Conservation (phyloP, 257 asterid species). For the Solanum okadae region DNA sequence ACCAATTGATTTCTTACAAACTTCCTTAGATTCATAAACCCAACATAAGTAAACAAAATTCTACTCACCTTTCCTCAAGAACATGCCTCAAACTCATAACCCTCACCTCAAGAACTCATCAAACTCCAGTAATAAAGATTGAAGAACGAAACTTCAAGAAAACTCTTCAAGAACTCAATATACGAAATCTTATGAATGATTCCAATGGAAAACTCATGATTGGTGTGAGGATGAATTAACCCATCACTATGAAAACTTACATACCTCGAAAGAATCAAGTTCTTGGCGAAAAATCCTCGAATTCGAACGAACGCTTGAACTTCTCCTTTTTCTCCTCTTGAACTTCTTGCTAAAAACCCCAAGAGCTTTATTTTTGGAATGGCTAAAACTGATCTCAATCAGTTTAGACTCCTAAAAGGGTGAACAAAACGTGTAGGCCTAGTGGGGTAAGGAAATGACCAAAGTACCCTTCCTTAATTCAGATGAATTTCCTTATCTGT, state of each 20-base stretch:
- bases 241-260: neutral
- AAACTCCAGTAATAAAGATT: neutral
- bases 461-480: neutral
- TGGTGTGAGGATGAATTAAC: neutral
- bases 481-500: too few relatives aligned
- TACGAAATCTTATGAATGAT: neutral
- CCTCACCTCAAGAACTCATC: neutral
- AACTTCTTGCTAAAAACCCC: neutral
- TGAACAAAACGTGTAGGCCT: neutral
- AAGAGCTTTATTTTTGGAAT: neutral
- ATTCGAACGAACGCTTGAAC: neutral
- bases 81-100: neutral
- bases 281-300: neutral
- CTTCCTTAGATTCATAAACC: neutral
- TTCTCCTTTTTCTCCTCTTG: neutral
- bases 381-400: neutral
- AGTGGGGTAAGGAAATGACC: neutral
- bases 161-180: neutral
- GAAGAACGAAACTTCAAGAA: neutral
- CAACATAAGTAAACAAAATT: neutral
- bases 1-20: neutral
- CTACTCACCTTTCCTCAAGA: neutral
- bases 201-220: neutral
- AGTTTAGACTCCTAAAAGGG: neutral
- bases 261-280: neutral